A percentile compares a stretch with the other conserved stretches of the same genome.
Conservation (phyloP, 2,329 filamentous ascomycete species). For the Stromatinia cepivora region DNA sequence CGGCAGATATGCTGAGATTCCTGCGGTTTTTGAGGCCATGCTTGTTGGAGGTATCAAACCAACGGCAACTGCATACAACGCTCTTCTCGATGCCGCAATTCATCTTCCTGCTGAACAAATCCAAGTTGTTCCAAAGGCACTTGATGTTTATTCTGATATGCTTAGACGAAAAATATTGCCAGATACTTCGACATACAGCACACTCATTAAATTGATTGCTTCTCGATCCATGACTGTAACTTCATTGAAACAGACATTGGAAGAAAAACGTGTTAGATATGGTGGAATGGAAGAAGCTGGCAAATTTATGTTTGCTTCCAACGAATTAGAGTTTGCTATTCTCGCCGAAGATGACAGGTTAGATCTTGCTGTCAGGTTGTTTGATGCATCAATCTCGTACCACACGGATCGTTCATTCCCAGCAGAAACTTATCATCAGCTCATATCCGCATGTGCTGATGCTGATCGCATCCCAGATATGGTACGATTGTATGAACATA, state of each 20-base stretch:
- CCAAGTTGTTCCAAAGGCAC: constrained; percentile 83
- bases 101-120: constrained; percentile 76
- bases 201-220: constrained; percentile 79
- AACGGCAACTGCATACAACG: constrained; percentile 86
- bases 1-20: constrained; percentile 81
- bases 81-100: constrained; percentile 80
- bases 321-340: constrained; percentile 83
- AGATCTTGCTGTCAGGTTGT: constrained; percentile 80
- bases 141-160: constrained; percentile 98
- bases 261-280: constrained; percentile 80
- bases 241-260: constrained; percentile 68
- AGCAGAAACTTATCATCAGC: constrained; percentile 77
- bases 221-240: constrained; percentile 77
- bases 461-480: constrained; percentile 82
- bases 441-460: constrained; percentile 85
- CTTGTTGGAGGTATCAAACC: constrained; percentile 79
- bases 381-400: constrained; percentile 70
- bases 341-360: constrained; percentile 85
- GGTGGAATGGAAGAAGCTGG: constrained; percentile 81
- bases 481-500: constrained; percentile 86
- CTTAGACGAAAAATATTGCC: constrained; percentile 79
- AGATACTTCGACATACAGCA: constrained; percentile 83
- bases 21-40: constrained; percentile 87
- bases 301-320: constrained; percentile 85
- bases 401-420: constrained; percentile 63